A percentile compares a stretch with the other conserved stretches of the same genome.
Conservation (phyloP, 805 yeast genomes). For the Sugiyamaella qingdaonensis region DNA sequence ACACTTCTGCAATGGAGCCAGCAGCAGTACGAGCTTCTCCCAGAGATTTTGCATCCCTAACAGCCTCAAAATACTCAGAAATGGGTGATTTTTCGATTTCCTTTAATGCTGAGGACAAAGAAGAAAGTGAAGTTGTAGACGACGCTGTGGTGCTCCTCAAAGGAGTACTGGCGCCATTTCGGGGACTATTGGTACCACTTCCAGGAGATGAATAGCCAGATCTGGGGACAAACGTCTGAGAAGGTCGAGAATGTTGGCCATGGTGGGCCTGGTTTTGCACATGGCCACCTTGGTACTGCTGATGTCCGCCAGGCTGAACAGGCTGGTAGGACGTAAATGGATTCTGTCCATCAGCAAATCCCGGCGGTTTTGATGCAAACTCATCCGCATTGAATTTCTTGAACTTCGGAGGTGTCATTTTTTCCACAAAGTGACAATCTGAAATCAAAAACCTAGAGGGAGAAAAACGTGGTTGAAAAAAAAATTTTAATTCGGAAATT, state of each 20-base stretch:
- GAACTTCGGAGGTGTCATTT: constrained; percentile 1
- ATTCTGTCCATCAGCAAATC: not conserved
- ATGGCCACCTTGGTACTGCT: not conserved
- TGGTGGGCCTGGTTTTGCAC: too few species aligned
- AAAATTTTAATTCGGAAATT: not conserved
- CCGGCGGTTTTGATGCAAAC: not conserved
- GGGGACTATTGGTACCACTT: not conserved
- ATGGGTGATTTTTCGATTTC: constrained; percentile 66
- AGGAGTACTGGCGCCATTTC: constrained; percentile 26
- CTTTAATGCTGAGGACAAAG: constrained; percentile 67
- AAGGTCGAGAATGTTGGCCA: not conserved
- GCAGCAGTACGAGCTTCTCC: constrained; percentile 55
- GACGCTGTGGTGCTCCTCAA: constrained; percentile 30
- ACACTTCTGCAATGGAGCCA: constrained; percentile 47
- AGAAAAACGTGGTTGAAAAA: not conserved
- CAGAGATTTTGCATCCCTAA: constrained; percentile 49
- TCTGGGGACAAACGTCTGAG: not conserved
- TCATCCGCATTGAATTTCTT: not conserved
- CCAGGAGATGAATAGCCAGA: not conserved
- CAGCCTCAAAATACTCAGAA: constrained; percentile 48
- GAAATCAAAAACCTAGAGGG: not conserved
- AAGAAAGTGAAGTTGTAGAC: constrained; percentile 71
- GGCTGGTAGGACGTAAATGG: not conserved
- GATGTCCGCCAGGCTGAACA: not conserved
- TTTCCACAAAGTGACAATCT: not conserved